A percentile compares a stretch with the other conserved stretches of the same genome.
Evolutionary conservation across 345 rosid genomes (phyloP).

Genomic region (Salix brachista): DNA sequence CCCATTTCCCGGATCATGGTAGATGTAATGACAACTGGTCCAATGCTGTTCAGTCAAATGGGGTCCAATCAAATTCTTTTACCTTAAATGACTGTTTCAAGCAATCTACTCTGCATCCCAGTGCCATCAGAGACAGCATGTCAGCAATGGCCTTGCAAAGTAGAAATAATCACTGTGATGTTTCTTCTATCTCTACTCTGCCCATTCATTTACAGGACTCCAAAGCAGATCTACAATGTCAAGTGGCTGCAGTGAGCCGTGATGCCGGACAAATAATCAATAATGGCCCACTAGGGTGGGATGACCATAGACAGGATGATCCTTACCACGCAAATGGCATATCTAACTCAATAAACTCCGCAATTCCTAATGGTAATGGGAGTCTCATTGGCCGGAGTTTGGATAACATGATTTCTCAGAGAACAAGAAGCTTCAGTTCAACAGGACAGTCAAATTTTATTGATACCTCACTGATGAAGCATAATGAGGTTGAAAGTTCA

Average conservation of each 20-base stretch:
- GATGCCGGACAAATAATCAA: constrained; percentile 29
- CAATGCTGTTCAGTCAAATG: constrained; percentile 40
- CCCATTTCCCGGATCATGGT: constrained; percentile 36
- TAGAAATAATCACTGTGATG: constrained; percentile 33
- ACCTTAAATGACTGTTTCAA: constrained; percentile 18
- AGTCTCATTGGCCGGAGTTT: constrained; percentile 26
- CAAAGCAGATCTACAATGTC: constrained; percentile 27
- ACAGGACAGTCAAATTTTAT: constrained; percentile 30
- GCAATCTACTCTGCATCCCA: constrained; percentile 28
- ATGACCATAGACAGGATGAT: constrained; percentile 27
- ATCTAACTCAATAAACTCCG: constrained; percentile 32
- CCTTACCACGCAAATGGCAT: constrained; percentile 25
- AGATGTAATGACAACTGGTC: constrained; percentile 53
- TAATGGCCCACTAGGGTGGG: constrained; percentile 40
- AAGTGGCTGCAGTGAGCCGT: constrained; percentile 17
- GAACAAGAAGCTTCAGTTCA: constrained; percentile 38
- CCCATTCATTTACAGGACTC: constrained; percentile 24
- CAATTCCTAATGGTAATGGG: constrained; percentile 28
- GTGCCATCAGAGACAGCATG: constrained; percentile 27
- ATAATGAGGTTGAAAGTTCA: constrained; percentile 33
- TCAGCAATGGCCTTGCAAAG: constrained; percentile 42
- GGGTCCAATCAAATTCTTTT: constrained; percentile 30
- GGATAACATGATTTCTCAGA: constrained; percentile 34
- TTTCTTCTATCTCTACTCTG: constrained; percentile 30
- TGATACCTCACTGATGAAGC: constrained; percentile 34